These are phyloP conservation scores for Leptosphaerulina australis DNA, from an alignment of 2,329 filamentous ascomycete genomes.

Conservation along the genomic window DNA sequence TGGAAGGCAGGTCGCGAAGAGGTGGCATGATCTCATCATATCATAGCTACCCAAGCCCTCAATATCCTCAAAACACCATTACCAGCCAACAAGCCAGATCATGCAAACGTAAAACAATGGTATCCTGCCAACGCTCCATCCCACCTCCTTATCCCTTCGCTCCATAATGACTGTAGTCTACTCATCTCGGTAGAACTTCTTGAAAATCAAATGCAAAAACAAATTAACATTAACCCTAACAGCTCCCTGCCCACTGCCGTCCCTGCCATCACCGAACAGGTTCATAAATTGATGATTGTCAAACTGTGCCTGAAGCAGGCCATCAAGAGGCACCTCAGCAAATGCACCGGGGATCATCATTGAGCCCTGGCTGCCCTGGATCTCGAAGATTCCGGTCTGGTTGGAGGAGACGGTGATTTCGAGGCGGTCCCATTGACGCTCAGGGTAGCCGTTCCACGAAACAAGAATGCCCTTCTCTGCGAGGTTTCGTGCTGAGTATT, in stretches of 20 bases:
- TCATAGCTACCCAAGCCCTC: not conserved
- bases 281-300: constrained; percentile 97
- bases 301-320: constrained; percentile 94
- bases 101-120: constrained; percentile 6
- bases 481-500: constrained; percentile 89
- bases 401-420: constrained; percentile 95
- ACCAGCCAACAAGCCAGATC: no score
- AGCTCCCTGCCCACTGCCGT: constrained; percentile 38
- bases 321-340: constrained; percentile 86
- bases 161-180: constrained; percentile 7
- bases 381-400: constrained; percentile 88
- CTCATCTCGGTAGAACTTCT: constrained; percentile 83
- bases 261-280: constrained; percentile 64
- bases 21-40: not conserved
- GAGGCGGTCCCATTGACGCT: constrained; percentile 86
- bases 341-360: constrained; percentile 96
- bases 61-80: not conserved
- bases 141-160: not conserved
- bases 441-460: constrained; percentile 81
- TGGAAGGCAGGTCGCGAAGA: no score
- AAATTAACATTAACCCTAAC: constrained; percentile 95
- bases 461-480: constrained; percentile 94
- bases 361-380: constrained; percentile 87
- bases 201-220: constrained; percentile 94
- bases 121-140: not conserved